Evolutionary conservation across 169 alveolate genomes (phyloP).

Genomic region (Hepatocystis sp.): DNA sequence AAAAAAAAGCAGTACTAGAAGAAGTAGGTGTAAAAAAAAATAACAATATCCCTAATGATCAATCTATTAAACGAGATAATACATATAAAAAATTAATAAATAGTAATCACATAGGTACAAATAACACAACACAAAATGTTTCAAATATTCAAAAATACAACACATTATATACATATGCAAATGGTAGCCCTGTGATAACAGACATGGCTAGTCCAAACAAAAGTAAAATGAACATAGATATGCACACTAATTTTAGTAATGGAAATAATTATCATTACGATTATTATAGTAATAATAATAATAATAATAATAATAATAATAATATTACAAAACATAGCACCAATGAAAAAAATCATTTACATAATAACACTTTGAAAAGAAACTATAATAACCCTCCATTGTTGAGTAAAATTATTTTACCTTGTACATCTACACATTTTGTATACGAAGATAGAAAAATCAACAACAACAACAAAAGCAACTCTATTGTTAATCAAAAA

Average conservation of each 20-base stretch:
- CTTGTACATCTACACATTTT: neutral
- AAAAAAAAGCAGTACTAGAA: no score
- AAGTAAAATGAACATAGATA: constrained; percentile 1
- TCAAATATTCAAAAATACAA: neutral
- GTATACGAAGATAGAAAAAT: neutral
- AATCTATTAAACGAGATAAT: constrained; percentile 2
- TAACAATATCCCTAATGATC: neutral
- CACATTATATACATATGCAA: neutral
- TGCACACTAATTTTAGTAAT: constrained; percentile 1
- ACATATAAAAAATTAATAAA: neutral
- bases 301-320: neutral
- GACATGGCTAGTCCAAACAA: neutral
- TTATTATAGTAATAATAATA: no score
- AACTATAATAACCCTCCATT: neutral
- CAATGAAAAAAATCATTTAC: neutral
- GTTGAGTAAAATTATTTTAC: neutral
- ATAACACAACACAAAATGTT: neutral
- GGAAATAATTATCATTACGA: no score
- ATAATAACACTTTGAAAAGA: neutral
- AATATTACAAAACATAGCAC: neutral
- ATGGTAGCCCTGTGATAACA: neutral
- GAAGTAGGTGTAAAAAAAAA: neutral
- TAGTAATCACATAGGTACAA: neutral
- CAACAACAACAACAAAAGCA: neutral
- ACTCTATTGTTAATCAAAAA: neutral